phyloP scores from a whole-genome alignment of 805 yeast genomes.

The Starmerella stigmatis region DNA sequence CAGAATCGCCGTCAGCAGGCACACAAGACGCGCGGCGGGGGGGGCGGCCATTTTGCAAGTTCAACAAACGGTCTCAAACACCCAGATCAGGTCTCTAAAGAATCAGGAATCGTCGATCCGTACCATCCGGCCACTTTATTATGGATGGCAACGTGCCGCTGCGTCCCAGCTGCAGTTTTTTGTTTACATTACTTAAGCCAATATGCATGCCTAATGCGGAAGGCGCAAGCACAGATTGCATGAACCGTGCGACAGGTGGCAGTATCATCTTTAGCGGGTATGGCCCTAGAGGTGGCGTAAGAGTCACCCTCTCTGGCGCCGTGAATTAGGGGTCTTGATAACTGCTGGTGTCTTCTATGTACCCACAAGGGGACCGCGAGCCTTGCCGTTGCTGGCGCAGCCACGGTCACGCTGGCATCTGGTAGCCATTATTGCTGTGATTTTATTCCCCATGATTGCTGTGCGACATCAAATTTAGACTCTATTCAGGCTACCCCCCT shows the following conservation, averaged over 20 bases:
- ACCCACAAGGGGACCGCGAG: too few species aligned
- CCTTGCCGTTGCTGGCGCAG: too few species aligned
- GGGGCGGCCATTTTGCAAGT: slow-evolving; percentile 10
- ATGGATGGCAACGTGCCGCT: slow-evolving; percentile 4
- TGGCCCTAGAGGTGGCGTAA: too few species aligned
- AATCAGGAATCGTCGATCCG: slow-evolving; percentile 1
- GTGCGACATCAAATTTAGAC: too few species aligned
- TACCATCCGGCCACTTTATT: slow-evolving; percentile 2
- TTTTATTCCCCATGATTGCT: too few species aligned
- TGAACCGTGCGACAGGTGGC: neutral
- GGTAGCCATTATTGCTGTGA: too few species aligned
- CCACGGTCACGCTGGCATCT: too few species aligned
- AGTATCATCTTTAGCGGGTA: too few species aligned
- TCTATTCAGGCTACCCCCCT: too few species aligned
- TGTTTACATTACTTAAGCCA: slow-evolving; percentile 7
- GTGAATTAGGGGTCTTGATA: too few species aligned
- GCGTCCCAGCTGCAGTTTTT: neutral
- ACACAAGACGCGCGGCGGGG: slow-evolving; percentile 9
- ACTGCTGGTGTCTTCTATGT: too few species aligned
- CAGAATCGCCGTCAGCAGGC: slow-evolving; percentile 25
- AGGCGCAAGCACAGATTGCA: slow-evolving; percentile 1
- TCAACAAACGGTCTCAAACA: neutral
- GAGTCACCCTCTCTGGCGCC: too few species aligned
- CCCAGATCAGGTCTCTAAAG: neutral
- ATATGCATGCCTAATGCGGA: slow-evolving; percentile 7